These are phyloP conservation scores for Serendipita vermifera DNA, from an alignment of 768 basidiomycete species.

Conservation along the genomic window DNA sequence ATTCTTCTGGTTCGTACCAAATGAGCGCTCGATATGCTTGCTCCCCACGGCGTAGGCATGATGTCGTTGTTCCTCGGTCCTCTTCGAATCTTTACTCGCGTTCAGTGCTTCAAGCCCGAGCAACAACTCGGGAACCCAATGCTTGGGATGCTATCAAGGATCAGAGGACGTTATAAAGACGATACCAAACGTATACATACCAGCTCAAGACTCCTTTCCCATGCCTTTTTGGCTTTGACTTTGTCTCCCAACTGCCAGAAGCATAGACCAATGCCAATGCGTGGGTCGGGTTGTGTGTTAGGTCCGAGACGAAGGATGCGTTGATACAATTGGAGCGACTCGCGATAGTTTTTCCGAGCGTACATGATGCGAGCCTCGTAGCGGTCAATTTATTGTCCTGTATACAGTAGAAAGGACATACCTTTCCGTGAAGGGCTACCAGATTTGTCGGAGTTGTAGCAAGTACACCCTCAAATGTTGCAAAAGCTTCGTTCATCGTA, in stretches of 20 bases:
- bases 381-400: background rate
- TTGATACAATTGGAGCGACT: constrained; percentile 78
- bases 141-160: constrained; percentile 48
- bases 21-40: constrained; percentile 35
- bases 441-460: constrained; percentile 70
- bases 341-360: constrained; percentile 58
- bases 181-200: constrained; percentile 32
- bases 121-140: constrained; percentile 69
- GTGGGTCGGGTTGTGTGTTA: constrained; percentile 74
- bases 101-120: constrained; percentile 83
- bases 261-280: constrained; percentile 91
- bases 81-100: constrained; percentile 58
- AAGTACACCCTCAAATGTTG: constrained; percentile 71
- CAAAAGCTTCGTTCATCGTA: constrained; percentile 67
- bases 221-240: constrained; percentile 70
- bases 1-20: constrained; percentile 32
- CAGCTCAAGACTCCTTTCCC: constrained; percentile 79
- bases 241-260: constrained; percentile 82
- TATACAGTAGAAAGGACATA: constrained; percentile 20
- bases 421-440: constrained; percentile 79
- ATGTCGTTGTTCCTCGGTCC: constrained; percentile 48
- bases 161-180: background rate
- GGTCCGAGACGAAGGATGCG: constrained; percentile 68
- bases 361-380: constrained; percentile 73
- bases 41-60: constrained; percentile 51